Percentiles rank a stretch among this genome's conserved stretches.
phyloP scores from a whole-genome alignment of 805 yeast genomes.

The Metschnikowia matae region DNA sequence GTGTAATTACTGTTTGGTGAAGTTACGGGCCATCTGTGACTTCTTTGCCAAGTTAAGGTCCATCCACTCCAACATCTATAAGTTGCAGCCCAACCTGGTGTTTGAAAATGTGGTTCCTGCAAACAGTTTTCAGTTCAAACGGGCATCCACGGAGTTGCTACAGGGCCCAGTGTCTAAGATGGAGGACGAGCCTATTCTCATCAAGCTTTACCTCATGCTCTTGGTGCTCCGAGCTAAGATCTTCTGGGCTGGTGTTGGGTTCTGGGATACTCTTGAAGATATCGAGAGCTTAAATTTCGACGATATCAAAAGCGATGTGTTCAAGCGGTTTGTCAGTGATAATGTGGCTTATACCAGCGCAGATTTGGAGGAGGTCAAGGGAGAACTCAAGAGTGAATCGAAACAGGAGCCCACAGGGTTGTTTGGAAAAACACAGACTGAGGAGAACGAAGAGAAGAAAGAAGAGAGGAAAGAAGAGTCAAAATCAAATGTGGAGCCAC shows the following conservation, averaged over 20 bases:
- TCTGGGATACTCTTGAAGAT: constrained; percentile 56
- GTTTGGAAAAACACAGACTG: too few species aligned
- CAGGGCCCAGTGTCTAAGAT: constrained; percentile 5
- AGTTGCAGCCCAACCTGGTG: constrained; percentile 37
- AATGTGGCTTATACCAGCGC: constrained; percentile 14
- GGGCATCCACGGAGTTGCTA: constrained; percentile 13
- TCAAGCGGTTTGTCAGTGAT: constrained; percentile 11
- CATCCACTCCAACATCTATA: constrained; percentile 53
- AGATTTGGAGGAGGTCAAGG: neutral
- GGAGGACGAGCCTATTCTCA: constrained; percentile 32
- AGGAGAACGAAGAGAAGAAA: too few species aligned
- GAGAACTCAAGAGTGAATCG: neutral
- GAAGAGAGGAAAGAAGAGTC: too few species aligned
- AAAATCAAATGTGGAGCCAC: too few species aligned
- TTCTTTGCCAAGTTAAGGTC: constrained; percentile 72
- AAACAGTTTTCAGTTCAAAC: constrained; percentile 27
- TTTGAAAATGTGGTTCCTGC: constrained; percentile 25
- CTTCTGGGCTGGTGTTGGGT: constrained; percentile 81
- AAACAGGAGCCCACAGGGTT: too few species aligned
- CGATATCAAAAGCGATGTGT: constrained; percentile 12
- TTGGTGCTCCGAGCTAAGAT: constrained; percentile 61
- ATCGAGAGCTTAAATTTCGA: constrained; percentile 21
- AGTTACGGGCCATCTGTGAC: constrained; percentile 79
- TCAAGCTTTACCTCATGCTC: constrained; percentile 50
- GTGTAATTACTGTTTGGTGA: constrained; percentile 76